Percentiles rank a stretch among this genome's conserved stretches.
These are phyloP conservation scores for Globisporangium recalcitrans DNA, from an alignment of 352 stramenopile species.

Conservation along the genomic window DNA sequence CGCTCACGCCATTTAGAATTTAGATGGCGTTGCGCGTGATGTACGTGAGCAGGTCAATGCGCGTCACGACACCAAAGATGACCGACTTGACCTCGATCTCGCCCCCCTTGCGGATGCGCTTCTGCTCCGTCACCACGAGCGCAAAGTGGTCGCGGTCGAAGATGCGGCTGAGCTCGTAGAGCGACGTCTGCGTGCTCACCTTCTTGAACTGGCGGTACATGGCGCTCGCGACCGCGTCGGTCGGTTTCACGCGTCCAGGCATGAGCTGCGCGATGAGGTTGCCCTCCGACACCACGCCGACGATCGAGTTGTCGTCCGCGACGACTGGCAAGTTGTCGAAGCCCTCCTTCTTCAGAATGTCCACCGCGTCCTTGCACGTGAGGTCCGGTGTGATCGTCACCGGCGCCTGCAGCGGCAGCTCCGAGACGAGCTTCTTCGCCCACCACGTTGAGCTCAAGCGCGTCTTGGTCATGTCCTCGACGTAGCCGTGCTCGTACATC, in stretches of 20 bases:
- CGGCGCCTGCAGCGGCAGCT: constrained; percentile 67
- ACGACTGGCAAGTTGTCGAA: constrained; percentile 78
- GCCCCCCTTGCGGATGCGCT: constrained; percentile 21
- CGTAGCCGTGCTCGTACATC: constrained; percentile 82
- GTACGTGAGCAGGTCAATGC: constrained; percentile 96
- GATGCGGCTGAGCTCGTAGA: constrained; percentile 88
- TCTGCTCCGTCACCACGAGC: constrained; percentile 69
- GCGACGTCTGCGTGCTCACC: constrained; percentile 80
- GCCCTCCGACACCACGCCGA: constrained; percentile 94
- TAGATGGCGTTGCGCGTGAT: constrained; percentile 53
- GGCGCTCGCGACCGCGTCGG: constrained; percentile 79
- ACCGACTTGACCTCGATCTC: constrained; percentile 51
- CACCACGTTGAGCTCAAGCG: constrained; percentile 90
- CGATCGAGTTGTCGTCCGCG: constrained; percentile 61
- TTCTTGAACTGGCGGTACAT: constrained; percentile 94
- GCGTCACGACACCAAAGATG: constrained; percentile 91
- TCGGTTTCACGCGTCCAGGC: constrained; percentile 71
- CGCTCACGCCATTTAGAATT: background rate
- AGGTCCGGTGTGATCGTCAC: constrained; percentile 83
- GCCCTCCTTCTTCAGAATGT: constrained; percentile 90
- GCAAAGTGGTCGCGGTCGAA: constrained; percentile 96
- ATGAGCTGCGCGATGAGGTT: constrained; percentile 92
- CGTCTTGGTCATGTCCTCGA: constrained; percentile 62
- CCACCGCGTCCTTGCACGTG: constrained; percentile 89
- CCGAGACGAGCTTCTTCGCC: constrained; percentile 82